A percentile compares a stretch with the other conserved stretches of the same genome.
Conservation (phyloP, 108 stramenopile genomes). For the Pseudonitzschia delicatissima region DNA sequence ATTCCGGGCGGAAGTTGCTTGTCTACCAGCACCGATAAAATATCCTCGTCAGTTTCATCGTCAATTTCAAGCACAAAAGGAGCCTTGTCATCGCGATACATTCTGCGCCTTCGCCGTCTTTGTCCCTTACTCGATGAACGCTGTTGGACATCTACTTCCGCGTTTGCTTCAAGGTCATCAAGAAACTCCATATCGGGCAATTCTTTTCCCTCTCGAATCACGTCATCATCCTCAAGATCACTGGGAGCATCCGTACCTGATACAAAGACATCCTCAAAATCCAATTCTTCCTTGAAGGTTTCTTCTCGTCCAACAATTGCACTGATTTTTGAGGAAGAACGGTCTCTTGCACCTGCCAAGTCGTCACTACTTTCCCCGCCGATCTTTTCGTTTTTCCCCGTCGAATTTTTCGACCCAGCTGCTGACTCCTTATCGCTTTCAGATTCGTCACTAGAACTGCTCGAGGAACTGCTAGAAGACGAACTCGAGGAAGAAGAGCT, state of each 20-base stretch:
- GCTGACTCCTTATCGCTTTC: slow-evolving; percentile 60
- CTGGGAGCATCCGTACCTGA: slow-evolving; percentile 51
- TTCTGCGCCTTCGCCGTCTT: slow-evolving; percentile 55
- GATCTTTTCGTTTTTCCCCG: not conserved
- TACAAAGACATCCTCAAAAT: slow-evolving; percentile 49
- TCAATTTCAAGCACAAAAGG: slow-evolving; percentile 86
- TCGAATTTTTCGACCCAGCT: slow-evolving; percentile 2
- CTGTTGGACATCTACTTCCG: slow-evolving; percentile 25
- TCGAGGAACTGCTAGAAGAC: slow-evolving; percentile 79
- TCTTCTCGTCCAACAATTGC: too few species aligned
- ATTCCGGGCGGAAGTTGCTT: slow-evolving; percentile 70
- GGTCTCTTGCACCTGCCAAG: too few species aligned
- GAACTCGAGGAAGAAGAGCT: slow-evolving; percentile 61
- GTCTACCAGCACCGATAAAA: slow-evolving; percentile 77
- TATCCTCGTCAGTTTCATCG: slow-evolving; percentile 91
- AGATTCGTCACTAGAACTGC: slow-evolving; percentile 56
- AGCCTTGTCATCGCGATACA: slow-evolving; percentile 85
- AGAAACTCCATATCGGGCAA: slow-evolving; percentile 76
- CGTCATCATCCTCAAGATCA: slow-evolving; percentile 41
- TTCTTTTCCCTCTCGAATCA: slow-evolving; percentile 12
- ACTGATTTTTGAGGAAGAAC: too few species aligned
- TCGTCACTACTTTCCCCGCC: not conserved
- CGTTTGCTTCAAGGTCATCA: slow-evolving; percentile 48
- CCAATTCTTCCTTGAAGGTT: slow-evolving; percentile 7
- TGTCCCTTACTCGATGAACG: slow-evolving; percentile 42